Evolutionary conservation across 2,329 filamentous ascomycete species (phyloP).

Genomic region (Aspergillus calidoustus): DNA sequence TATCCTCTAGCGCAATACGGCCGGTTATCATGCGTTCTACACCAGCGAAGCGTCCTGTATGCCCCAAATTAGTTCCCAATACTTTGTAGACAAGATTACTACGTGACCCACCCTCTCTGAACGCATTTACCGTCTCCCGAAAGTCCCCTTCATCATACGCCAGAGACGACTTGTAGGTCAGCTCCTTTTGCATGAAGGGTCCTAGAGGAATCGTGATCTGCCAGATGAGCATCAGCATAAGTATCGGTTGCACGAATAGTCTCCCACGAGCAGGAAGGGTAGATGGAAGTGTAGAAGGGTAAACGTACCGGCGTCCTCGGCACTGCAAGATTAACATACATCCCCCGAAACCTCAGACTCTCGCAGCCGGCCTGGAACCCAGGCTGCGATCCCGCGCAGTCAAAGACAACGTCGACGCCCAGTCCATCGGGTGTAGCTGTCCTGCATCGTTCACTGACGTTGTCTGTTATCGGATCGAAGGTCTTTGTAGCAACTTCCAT

Average conservation of each 20-base stretch:
- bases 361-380: constrained; percentile 10
- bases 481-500: not conserved
- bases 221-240: not conserved
- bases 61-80: not conserved
- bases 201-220: constrained; percentile 15
- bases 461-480: constrained; percentile 7
- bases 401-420: constrained; percentile 17
- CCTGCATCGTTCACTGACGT: constrained; percentile 4
- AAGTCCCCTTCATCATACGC: constrained; percentile 20
- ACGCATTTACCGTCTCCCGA: constrained; percentile 15
- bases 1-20: constrained; percentile 14
- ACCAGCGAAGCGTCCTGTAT: constrained; percentile 16
- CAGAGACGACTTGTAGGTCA: constrained; percentile 15
- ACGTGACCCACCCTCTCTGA: constrained; percentile 10
- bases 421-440: constrained; percentile 7
- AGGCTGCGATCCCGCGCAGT: constrained; percentile 19
- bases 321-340: constrained; percentile 19
- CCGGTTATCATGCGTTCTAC: constrained; percentile 20
- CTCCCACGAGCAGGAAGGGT: no score
- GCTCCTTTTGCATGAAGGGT: constrained; percentile 16
- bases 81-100: not conserved
- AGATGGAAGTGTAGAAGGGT: not conserved
- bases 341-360: constrained; percentile 16
- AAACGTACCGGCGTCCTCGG: constrained; percentile 12
- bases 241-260: not conserved